Conservation (phyloP, 2,329 filamentous ascomycete species). For the Pyrenochaeta sp. region DNA sequence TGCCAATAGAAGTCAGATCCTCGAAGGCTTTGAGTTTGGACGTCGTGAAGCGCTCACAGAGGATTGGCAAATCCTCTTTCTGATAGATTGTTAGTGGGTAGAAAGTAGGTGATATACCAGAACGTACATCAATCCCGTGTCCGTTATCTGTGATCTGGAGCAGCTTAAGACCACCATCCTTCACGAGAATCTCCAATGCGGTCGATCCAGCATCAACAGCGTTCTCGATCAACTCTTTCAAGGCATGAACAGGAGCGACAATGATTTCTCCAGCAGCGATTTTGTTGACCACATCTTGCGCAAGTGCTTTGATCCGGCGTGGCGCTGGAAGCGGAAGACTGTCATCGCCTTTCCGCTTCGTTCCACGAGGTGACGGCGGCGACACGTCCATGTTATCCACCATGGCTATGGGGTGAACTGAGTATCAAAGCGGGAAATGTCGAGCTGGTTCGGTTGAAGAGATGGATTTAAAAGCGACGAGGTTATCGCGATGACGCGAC, state of each 20-base stretch:
- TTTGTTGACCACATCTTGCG: constrained; percentile 95
- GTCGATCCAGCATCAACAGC: constrained; percentile 97
- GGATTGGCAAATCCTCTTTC: constrained; percentile 89
- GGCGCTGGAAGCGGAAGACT: constrained; percentile 46
- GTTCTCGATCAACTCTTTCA: constrained; percentile 97
- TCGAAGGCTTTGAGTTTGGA: constrained; percentile 95
- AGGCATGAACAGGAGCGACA: constrained; percentile 91
- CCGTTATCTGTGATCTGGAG: constrained; percentile 98
- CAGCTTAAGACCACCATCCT: constrained; percentile 93
- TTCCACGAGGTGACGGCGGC: constrained; percentile 40
- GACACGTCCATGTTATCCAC: constrained; percentile 41
- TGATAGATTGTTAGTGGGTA: constrained; percentile 48
- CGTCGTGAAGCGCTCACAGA: constrained; percentile 96
- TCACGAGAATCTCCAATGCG: constrained; percentile 86
- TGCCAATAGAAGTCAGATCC: constrained; percentile 86
- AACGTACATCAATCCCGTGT: constrained; percentile 85
- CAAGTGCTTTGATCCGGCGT: constrained; percentile 74
- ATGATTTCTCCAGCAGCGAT: constrained; percentile 99
- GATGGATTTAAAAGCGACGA: constrained; percentile 10
- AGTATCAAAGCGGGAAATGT: constrained; percentile 5
- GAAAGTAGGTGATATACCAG: neutral
- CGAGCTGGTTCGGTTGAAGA: constrained; percentile 14
- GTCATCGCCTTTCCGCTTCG: constrained; percentile 48
- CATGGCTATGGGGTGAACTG: constrained; percentile 24
- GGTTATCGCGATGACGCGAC: constrained; percentile 26